Base-by-base conservation (phyloP, 192 early-diverging fungal genomes). In the Linnemannia hyalina region DNA sequence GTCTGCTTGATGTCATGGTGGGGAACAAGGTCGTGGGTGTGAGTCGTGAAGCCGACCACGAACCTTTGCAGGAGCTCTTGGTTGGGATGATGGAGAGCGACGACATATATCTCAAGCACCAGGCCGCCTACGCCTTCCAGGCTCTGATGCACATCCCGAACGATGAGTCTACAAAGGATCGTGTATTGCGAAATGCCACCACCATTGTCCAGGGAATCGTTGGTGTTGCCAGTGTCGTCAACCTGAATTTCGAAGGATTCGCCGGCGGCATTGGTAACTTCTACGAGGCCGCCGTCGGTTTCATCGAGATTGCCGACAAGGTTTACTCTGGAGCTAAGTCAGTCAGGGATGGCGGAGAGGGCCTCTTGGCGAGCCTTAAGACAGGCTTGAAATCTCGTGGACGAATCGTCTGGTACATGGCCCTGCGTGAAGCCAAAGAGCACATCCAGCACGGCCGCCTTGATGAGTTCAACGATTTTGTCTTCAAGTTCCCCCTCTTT, bases 91-190 rank as follows among this genome's bases (percentile, higher is more conserved):
- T 15, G 23, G 26, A 23, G 4, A 73, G 44, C 71, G 44, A 73
- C 3, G 71, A 73, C 44, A 41, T 46, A 4, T 73, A 46, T 46
- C 40, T 73, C 44, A n/a, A 29, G 13, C 44, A 46, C 44, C 71
- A 73, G 71, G 71, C 71, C 4, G 71, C 40, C 22, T 73, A 73
- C 71, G 71, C 71, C 71, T 46, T 44, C 26, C 71, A 73, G 44
- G 71, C 71, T 6, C 40, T 73, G 13, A 26, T 73, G 71, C 71
- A 46, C 22, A 46, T 73, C 26, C 71, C 71, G 1, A 46, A 73
- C 44, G 71, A 73, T 26, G 71, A 73, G 71, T 20, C 23, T 22
- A 41, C 11, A n/a, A 26, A 46, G 9, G 41, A 32, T 29, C 10
- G n/a, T 16, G 71, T 73, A 7, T 49, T 73, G 44, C 40, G 71